These are phyloP conservation scores for Lignosus rhinocerotis DNA, from an alignment of 1,284 basidiomycete species.

Conservation along the genomic window DNA sequence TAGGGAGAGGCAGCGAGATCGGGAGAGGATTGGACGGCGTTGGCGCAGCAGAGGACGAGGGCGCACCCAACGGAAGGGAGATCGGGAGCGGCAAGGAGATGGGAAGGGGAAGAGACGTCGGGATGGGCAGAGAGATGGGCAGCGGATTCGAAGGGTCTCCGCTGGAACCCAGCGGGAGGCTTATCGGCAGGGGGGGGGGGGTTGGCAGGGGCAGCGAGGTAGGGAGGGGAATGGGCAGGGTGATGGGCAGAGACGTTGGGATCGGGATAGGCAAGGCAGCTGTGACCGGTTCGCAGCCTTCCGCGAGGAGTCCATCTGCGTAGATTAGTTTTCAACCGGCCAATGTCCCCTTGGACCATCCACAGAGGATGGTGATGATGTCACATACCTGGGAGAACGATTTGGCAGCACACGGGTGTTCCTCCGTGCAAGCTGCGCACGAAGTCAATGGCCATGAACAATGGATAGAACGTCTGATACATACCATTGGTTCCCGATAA, in stretches of 20 bases:
- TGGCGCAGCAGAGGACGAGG: no score
- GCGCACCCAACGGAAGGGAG: neutral
- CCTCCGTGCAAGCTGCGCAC: conserved; percentile 11
- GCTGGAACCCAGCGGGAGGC: no score
- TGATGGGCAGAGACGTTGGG: neutral
- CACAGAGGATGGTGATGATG: no score
- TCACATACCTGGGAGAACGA: conserved; percentile 8
- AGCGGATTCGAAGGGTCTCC: neutral
- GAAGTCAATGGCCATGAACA: neutral
- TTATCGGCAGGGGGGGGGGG: no score
- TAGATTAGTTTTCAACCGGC: neutral
- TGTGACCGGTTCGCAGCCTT: conserved; percentile 7
- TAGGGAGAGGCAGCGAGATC: conserved; percentile 1
- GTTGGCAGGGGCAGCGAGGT: no score
- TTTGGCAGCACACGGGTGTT: conserved; percentile 17
- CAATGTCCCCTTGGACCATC: neutral
- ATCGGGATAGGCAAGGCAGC: conserved; percentile 1
- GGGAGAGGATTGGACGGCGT: neutral
- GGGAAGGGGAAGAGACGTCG: neutral
- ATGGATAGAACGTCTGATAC: neutral
- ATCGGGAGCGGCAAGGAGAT: neutral
- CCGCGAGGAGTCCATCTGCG: conserved; percentile 2
- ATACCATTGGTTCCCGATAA: conserved; percentile 18
- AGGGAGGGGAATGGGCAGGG: no score
- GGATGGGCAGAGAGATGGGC: conserved; percentile 1